A percentile compares a stretch with the other conserved stretches of the same genome.
Conservation (phyloP, 352 stramenopile genomes). For the Phytophthora fragariaefolia region DNA sequence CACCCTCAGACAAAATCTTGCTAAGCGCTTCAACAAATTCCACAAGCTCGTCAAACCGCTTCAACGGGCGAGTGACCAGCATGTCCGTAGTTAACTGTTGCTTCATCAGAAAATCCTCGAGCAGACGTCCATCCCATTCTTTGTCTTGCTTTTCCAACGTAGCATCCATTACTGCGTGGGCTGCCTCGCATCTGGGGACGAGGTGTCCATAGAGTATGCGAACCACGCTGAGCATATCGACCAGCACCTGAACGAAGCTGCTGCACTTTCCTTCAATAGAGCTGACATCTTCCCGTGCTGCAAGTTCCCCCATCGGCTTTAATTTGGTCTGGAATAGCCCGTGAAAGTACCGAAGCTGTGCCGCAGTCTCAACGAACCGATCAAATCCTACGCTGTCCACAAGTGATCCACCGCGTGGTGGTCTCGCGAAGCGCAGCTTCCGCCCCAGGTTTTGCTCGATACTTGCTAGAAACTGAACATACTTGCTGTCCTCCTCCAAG, state of each 20-base stretch:
- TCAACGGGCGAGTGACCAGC: slow-evolving; percentile 30
- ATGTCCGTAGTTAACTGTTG: slow-evolving; percentile 29
- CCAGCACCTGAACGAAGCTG: slow-evolving; percentile 31
- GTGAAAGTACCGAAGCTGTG: slow-evolving; percentile 35
- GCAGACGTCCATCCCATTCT: slow-evolving; percentile 14
- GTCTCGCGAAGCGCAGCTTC: slow-evolving; percentile 31
- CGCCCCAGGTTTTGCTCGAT: slow-evolving; percentile 24
- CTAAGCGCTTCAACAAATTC: slow-evolving; percentile 45
- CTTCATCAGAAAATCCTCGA: slow-evolving; percentile 30
- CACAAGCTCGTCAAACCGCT: slow-evolving; percentile 41
- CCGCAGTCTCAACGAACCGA: slow-evolving; percentile 30
- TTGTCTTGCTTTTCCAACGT: background rate
- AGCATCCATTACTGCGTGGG: slow-evolving; percentile 17
- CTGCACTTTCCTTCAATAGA: slow-evolving; percentile 23
- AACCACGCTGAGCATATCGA: slow-evolving; percentile 37
- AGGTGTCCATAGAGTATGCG: slow-evolving; percentile 38
- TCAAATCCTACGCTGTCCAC: slow-evolving; percentile 25
- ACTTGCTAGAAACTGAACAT: slow-evolving; percentile 30
- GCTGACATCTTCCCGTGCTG: slow-evolving; percentile 4
- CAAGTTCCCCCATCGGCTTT: slow-evolving; percentile 12
- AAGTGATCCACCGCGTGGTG: slow-evolving; percentile 14
- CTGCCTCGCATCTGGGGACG: slow-evolving; percentile 25
- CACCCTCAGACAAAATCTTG: slow-evolving; percentile 24
- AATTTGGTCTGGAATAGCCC: slow-evolving; percentile 40
- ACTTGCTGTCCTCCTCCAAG: slow-evolving; percentile 40